A percentile compares a stretch with the other conserved stretches of the same genome.
These are phyloP conservation scores for Xylaria sp. DNA, from an alignment of 2,329 filamentous ascomycete species.

Conservation along the genomic window DNA sequence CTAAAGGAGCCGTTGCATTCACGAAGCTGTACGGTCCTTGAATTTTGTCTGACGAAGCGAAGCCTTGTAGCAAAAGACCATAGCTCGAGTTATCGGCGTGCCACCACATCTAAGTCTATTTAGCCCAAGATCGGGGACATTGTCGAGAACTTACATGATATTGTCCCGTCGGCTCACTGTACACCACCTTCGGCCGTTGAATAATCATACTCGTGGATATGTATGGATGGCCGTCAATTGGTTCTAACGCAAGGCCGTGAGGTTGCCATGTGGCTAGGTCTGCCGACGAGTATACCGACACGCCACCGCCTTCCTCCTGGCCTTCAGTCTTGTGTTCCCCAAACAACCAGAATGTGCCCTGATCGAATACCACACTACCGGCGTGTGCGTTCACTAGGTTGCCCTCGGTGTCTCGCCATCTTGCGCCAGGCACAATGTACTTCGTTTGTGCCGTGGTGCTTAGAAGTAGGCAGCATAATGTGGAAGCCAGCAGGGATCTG, in stretches of 20 bases:
- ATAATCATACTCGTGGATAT: conserved; percentile 67
- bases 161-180: conserved; percentile 62
- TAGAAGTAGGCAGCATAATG: conserved; percentile 36
- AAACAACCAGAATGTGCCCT: conserved; percentile 68
- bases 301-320: conserved; percentile 67
- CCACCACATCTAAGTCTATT: conserved; percentile 61
- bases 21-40: conserved; percentile 65
- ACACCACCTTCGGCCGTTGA: conserved; percentile 70
- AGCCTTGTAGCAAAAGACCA: conserved; percentile 65
- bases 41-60: conserved; percentile 63
- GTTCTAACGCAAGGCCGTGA: conserved; percentile 67
- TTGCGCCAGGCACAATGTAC: conserved; percentile 70
- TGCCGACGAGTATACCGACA: conserved; percentile 69
- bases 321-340: conserved; percentile 70
- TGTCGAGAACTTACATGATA: conserved; percentile 61
- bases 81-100: conserved; percentile 69
- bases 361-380: conserved; percentile 64
- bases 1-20: conserved; percentile 63
- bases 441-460: conserved; percentile 51
- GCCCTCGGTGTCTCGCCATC: conserved; percentile 69
- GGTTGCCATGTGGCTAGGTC: conserved; percentile 69
- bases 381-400: conserved; percentile 71
- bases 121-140: not conserved
- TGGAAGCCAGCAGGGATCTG: not conserved
- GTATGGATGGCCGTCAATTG: conserved; percentile 64